These are phyloP conservation scores for Lepiota brunneoincarnata DNA, from an alignment of 768 basidiomycete genomes.

Conservation along the genomic window DNA sequence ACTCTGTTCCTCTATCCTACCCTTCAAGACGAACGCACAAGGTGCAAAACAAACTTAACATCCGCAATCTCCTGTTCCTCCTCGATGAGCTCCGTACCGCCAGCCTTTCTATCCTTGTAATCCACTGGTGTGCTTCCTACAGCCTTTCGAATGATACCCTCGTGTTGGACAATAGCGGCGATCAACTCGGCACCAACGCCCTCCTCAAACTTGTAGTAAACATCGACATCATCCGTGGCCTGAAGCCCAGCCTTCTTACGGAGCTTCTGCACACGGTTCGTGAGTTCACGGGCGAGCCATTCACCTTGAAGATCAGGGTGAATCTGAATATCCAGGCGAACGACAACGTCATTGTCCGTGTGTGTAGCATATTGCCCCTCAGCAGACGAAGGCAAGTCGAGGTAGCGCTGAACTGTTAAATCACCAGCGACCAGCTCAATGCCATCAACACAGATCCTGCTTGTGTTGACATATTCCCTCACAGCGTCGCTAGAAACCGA, in stretches of 20 bases:
- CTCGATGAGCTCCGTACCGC: slow-evolving; percentile 58
- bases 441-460: slow-evolving; percentile 82
- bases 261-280: slow-evolving; percentile 91
- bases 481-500: slow-evolving; percentile 77
- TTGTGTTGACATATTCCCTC: slow-evolving; percentile 70
- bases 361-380: slow-evolving; percentile 75
- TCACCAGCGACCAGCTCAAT: slow-evolving; percentile 91
- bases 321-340: slow-evolving; percentile 86
- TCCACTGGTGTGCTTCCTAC: slow-evolving; percentile 71
- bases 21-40: slow-evolving; percentile 53
- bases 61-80: slow-evolving; percentile 89
- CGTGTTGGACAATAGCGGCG: slow-evolving; percentile 61
- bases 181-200: slow-evolving; percentile 63
- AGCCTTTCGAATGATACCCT: slow-evolving; percentile 69
- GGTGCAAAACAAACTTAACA: slow-evolving; percentile 68
- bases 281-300: slow-evolving; percentile 86
- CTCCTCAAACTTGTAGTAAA: slow-evolving; percentile 80
- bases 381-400: slow-evolving; percentile 65
- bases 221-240: slow-evolving; percentile 89
- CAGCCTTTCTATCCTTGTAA: slow-evolving; percentile 48
- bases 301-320: slow-evolving; percentile 85
- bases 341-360: slow-evolving; percentile 92
- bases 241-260: slow-evolving; percentile 95
- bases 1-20: slow-evolving; percentile 10
- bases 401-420: slow-evolving; percentile 85